A percentile compares a stretch with the other conserved stretches of the same genome.
Conservation (phyloP, 352 stramenopile species). For the Phytophthora cryptogea region DNA sequence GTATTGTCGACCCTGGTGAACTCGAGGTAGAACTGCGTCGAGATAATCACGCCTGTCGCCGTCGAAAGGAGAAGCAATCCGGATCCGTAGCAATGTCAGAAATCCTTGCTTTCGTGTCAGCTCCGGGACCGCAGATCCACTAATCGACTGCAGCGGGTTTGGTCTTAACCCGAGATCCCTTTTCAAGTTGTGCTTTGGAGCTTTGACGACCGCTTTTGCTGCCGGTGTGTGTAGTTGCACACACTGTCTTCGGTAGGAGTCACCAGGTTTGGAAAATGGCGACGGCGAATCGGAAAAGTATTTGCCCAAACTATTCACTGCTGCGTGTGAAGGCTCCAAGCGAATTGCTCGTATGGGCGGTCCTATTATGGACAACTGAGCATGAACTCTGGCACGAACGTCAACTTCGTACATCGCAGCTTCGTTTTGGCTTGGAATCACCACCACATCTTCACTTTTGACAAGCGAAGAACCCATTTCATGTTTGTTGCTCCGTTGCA, state of each 20-base stretch:
- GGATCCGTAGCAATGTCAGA: slow-evolving; percentile 20
- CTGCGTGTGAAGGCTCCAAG: slow-evolving; percentile 38
- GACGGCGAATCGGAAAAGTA: slow-evolving; percentile 24
- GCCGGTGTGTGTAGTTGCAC: background rate
- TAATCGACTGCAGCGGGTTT: slow-evolving; percentile 3
- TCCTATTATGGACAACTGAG: slow-evolving; percentile 24
- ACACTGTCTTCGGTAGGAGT: slow-evolving; percentile 5
- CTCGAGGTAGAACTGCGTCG: slow-evolving; percentile 16
- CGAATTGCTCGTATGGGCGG: slow-evolving; percentile 55
- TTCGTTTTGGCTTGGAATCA: background rate
- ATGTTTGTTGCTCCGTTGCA: slow-evolving; percentile 4
- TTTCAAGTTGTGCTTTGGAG: slow-evolving; percentile 4
- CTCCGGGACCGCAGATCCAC: slow-evolving; percentile 1
- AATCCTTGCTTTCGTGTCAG: slow-evolving; percentile 48
- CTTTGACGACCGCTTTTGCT: background rate
- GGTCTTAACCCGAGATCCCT: background rate
- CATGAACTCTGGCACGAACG: slow-evolving; percentile 23
- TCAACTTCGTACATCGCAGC: slow-evolving; percentile 21
- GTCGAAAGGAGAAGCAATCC: background rate
- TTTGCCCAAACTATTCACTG: slow-evolving; percentile 46
- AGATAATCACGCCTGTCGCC: slow-evolving; percentile 8
- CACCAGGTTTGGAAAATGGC: slow-evolving; percentile 2
- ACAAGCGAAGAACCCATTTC: background rate
- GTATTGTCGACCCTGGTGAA: slow-evolving; percentile 25
- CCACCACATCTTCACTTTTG: background rate